Evolutionary conservation across 2,329 filamentous ascomycete species (phyloP), one percentile per base, ranked within the genome.

Genomic region (Pseudogymnoascus pannorum): DNA sequence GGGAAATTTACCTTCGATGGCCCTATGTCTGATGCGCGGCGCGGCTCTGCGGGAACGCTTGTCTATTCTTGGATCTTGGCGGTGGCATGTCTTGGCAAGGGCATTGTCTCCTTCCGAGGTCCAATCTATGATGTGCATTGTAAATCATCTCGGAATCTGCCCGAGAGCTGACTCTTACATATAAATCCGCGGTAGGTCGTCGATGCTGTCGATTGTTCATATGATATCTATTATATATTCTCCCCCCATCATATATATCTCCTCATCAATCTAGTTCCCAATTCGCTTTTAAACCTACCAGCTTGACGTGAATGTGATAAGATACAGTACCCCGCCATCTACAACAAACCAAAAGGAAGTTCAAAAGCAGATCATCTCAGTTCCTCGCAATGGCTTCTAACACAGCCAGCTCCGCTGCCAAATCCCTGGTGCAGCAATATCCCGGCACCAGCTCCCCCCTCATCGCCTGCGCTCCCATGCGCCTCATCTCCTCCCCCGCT

Each of bases 401-500:
- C 4, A 8, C 12, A 29, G 44, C 44, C 22, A 51, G 7, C n/a
- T 29, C 44, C 44, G 24, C 44, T n/a, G 4, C 44, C 44, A 51
- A 29, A 9, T 11, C 22, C 2, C 44, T 51, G n/a, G n/a, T 3
- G 14, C 44, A 51, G 44, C 44, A 71, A 68, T 86, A 86, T 67
- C 83, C 84, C 66, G 88, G 86, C 85, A 79, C 77, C 4, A 71
- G 76, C 35, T 67, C 73, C 2, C 86, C 86, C 5, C 72, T 89
- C 18, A 78, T 91, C 29, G 76, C 80, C 51, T 77, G 78, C 36
- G 87, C 86, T 1, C 88, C 88, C 0, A 91, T 92, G 88, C 81
- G 86, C 51, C 77, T 85, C 35, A 83, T 90, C 79, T 66, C 78
- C 72, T 68, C 80, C 71, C 64, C 78, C 69, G 66, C 74, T 0